Conservation (phyloP, 495 filamentous ascomycete genomes). For the Penicillium antarcticum region DNA sequence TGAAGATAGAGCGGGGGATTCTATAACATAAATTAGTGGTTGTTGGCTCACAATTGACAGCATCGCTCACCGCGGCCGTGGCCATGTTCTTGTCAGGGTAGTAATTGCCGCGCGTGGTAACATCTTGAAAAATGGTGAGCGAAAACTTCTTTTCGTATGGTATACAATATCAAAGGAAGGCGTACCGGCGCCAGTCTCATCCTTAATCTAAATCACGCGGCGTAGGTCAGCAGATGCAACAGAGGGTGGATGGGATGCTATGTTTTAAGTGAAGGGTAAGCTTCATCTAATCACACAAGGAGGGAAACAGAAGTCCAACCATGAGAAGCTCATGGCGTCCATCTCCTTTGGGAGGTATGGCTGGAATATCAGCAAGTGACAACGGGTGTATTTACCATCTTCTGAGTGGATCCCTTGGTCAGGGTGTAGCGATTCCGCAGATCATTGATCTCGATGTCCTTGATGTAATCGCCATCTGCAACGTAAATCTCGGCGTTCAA, state of each 20-base stretch:
- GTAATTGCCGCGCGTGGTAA: conserved; percentile 94
- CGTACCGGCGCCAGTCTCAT: conserved; percentile 99
- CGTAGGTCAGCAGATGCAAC: conserved; percentile 97
- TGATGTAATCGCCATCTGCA: conserved; percentile 93
- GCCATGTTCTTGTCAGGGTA: conserved; percentile 98
- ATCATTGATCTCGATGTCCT: conserved; percentile 98
- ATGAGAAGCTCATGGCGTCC: conserved; percentile 18
- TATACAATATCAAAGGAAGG: conserved; percentile 49
- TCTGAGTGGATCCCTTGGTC: conserved; percentile 96
- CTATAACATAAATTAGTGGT: conserved; percentile 39
- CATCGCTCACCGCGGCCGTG: conserved; percentile 72
- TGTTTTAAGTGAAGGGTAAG: conserved; percentile 69
- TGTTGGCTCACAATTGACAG: neutral
- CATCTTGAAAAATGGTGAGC: conserved; percentile 74
- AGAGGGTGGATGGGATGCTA: conserved; percentile 72
- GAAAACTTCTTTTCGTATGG: conserved; percentile 54
- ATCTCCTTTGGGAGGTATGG: conserved; percentile 21
- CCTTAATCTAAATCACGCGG: conserved; percentile 97
- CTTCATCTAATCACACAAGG: conserved; percentile 66
- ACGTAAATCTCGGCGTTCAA: conserved; percentile 88
- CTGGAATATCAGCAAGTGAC: conserved; percentile 77
- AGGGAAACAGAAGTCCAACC: conserved; percentile 30
- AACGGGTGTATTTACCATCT: conserved; percentile 94
- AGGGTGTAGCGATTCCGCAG: conserved; percentile 94
- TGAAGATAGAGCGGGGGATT: conserved; percentile 93